Evolutionary conservation across 257 asterid genomes (phyloP).

Genomic region (Paraleonurus japonicus): DNA sequence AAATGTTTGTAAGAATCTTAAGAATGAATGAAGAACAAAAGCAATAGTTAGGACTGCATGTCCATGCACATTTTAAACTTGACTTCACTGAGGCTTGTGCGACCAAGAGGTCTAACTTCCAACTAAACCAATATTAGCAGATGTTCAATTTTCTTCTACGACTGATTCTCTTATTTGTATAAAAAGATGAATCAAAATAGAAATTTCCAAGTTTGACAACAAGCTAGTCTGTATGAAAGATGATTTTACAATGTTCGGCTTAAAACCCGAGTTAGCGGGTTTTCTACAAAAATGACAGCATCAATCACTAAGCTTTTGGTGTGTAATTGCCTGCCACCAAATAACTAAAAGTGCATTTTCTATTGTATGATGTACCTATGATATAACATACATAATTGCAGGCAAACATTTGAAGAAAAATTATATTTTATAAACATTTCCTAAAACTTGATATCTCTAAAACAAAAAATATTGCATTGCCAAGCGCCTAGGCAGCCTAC

Average conservation of each 20-base stretch:
- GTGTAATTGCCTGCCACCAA: background rate
- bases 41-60: background rate
- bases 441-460: background rate
- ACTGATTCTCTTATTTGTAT: background rate
- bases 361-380: background rate
- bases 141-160: background rate
- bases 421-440: background rate
- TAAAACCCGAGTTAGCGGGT: background rate
- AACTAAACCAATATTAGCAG: background rate
- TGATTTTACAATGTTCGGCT: background rate
- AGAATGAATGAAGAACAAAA: slow-evolving; percentile 21
- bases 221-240: background rate
- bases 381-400: background rate
- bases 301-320: background rate
- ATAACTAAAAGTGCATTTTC: background rate
- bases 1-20: slow-evolving; percentile 30
- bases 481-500: background rate
- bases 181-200: background rate
- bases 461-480: too few species aligned
- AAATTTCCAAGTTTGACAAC: background rate
- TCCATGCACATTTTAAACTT: background rate
- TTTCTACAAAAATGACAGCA: background rate
- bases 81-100: slow-evolving; percentile 14
- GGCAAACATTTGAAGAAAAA: slow-evolving; percentile 10
- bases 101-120: slow-evolving; percentile 9